Evolutionary conservation across 2,329 filamentous ascomycete species (phyloP).

Genomic region (Knoxdaviesia capensis): DNA sequence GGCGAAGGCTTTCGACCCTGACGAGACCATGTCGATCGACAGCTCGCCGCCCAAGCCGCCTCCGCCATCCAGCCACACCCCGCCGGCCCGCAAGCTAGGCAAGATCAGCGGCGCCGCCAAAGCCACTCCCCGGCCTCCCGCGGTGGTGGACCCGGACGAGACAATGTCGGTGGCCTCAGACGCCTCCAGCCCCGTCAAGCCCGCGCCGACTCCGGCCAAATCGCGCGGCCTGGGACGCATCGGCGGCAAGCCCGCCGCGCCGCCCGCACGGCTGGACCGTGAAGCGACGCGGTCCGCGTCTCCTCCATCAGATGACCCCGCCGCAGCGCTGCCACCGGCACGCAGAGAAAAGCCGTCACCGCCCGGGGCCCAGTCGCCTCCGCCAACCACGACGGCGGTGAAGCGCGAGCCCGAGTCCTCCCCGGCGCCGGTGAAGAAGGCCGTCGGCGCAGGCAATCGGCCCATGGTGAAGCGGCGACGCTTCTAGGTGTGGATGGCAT

Average conservation of each 20-base stretch:
- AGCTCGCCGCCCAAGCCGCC: neutral
- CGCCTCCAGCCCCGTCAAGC: neutral
- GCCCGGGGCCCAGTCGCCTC: neutral
- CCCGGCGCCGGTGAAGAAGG: neutral
- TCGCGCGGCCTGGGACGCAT: no score
- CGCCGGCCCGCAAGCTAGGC: neutral
- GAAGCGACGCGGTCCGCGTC: neutral
- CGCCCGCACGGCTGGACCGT: no score
- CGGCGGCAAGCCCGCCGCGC: no score
- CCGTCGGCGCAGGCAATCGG: neutral
- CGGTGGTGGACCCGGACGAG: neutral
- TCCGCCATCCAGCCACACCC: neutral
- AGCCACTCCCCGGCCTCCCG: neutral
- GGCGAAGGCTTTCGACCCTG: neutral
- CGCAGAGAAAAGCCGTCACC: neutral
- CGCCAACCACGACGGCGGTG: neutral
- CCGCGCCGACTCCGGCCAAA: no score
- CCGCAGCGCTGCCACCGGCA: neutral
- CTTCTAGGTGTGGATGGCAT: neutral
- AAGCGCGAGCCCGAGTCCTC: neutral
- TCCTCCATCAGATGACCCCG: neutral
- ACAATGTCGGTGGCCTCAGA: constrained; percentile 1
- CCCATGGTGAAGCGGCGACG: constrained; percentile 4
- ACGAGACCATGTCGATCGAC: constrained; percentile 2
- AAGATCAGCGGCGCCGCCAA: neutral